Percentiles rank a stretch among this genome's conserved stretches.
Conservation (phyloP, 768 basidiomycete species). For the Boletus tomentosulus region DNA sequence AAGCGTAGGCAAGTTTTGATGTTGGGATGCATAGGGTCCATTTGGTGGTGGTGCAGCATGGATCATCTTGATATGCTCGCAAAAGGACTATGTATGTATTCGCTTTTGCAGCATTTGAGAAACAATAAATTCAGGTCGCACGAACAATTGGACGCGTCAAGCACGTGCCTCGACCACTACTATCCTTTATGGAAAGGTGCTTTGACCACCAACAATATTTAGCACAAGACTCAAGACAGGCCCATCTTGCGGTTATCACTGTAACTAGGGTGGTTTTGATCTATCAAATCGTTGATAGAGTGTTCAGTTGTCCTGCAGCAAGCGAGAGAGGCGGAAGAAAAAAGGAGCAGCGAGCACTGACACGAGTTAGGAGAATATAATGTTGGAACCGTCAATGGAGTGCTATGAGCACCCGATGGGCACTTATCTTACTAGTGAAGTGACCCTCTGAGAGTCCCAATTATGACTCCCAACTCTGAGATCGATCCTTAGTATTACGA, state of each 20-base stretch:
- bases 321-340: too few species aligned
- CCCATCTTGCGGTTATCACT: too few species aligned
- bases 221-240: too few species aligned
- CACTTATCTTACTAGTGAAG: not conserved
- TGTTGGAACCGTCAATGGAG: too few species aligned
- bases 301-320: too few species aligned
- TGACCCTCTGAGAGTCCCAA: not conserved
- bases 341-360: too few species aligned
- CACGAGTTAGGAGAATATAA: too few species aligned
- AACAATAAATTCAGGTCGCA: not conserved
- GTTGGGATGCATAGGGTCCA: not conserved
- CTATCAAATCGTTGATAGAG: not conserved
- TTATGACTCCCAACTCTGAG: not conserved
- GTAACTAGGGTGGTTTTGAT: not conserved
- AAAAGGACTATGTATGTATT: not conserved
- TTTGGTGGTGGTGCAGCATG: conserved; percentile 3
- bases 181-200: too few species aligned
- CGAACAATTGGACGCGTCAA: conserved; percentile 1
- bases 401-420: not conserved
- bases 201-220: too few species aligned
- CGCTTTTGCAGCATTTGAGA: not conserved
- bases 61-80: conserved; percentile 7
- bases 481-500: not conserved
- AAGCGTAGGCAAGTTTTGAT: conserved; percentile 12
- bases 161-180: conserved; percentile 12